phyloP scores from a whole-genome alignment of 2,329 filamentous ascomycete genomes.

The Trichoderma atroviride region DNA sequence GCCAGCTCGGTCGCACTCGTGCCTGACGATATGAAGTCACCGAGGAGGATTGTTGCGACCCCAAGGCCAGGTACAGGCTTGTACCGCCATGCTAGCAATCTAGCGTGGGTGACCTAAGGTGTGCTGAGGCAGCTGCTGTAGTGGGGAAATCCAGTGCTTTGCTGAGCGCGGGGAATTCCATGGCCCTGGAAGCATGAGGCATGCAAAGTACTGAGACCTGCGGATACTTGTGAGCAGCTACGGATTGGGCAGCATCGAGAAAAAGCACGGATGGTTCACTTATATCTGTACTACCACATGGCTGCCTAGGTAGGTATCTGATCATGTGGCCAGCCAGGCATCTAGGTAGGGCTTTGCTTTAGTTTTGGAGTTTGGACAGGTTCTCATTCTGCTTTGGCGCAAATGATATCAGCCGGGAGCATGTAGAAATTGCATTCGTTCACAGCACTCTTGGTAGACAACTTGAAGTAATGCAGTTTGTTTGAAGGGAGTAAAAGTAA shows the following conservation, averaged over 20 bases:
- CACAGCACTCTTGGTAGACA: background rate
- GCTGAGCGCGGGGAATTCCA: constrained; percentile 2
- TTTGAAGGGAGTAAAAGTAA: background rate
- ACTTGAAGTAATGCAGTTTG: background rate
- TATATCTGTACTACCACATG: background rate
- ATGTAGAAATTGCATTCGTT: background rate
- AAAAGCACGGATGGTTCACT: background rate
- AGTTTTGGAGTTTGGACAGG: background rate
- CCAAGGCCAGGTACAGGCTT: background rate
- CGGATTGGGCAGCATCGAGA: background rate
- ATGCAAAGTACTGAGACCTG: background rate
- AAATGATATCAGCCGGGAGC: background rate
- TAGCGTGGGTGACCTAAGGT: background rate
- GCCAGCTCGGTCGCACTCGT: background rate
- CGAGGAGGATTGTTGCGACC: background rate
- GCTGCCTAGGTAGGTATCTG: background rate
- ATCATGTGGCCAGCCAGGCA: background rate
- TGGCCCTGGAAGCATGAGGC: background rate
- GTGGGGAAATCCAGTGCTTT: constrained; percentile 6
- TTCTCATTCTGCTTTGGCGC: background rate
- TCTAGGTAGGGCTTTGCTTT: background rate
- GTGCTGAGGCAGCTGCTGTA: background rate
- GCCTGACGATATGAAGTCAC: constrained; percentile 22
- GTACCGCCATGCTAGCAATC: background rate
- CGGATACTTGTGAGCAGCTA: background rate